Evolutionary conservation across 2,329 filamentous ascomycete species (phyloP).

Genomic region (Alternaria panax): DNA sequence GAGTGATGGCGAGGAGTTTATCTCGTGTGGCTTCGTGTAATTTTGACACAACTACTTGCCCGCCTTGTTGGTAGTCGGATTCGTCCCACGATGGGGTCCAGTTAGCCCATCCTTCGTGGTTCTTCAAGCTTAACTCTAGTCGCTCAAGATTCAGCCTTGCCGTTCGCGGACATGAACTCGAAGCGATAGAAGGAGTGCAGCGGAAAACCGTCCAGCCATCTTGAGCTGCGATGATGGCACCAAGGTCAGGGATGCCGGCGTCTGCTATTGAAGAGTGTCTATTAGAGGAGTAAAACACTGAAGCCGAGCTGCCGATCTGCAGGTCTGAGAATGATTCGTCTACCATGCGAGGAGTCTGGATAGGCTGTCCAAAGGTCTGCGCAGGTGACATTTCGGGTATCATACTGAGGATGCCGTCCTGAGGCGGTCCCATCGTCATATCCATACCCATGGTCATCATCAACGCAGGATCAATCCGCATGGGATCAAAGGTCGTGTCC

Average conservation of each 20-base stretch:
- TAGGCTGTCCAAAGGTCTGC: constrained; percentile 46
- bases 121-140: constrained; percentile 59
- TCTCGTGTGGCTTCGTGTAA: constrained; percentile 67
- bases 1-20: constrained; percentile 74
- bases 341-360: constrained; percentile 58
- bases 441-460: constrained; percentile 57
- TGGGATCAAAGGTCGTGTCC: constrained; percentile 53
- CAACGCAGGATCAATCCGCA: constrained; percentile 56
- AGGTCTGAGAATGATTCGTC: constrained; percentile 57
- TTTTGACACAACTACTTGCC: constrained; percentile 57
- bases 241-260: constrained; percentile 52
- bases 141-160: constrained; percentile 60
- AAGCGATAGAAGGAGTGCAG: constrained; percentile 59
- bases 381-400: constrained; percentile 53
- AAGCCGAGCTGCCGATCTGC: constrained; percentile 54
- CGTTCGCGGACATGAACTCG: constrained; percentile 59
- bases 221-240: constrained; percentile 59
- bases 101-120: constrained; percentile 60
- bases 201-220: constrained; percentile 62
- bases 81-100: constrained; percentile 62
- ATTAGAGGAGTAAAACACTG: constrained; percentile 51
- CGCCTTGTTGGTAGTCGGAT: constrained; percentile 55
- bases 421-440: constrained; percentile 50
- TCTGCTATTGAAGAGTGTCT: constrained; percentile 53
- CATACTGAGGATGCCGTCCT: constrained; percentile 55